Conservation (phyloP, 495 filamentous ascomycete species). For the Parathielavia appendiculata region DNA sequence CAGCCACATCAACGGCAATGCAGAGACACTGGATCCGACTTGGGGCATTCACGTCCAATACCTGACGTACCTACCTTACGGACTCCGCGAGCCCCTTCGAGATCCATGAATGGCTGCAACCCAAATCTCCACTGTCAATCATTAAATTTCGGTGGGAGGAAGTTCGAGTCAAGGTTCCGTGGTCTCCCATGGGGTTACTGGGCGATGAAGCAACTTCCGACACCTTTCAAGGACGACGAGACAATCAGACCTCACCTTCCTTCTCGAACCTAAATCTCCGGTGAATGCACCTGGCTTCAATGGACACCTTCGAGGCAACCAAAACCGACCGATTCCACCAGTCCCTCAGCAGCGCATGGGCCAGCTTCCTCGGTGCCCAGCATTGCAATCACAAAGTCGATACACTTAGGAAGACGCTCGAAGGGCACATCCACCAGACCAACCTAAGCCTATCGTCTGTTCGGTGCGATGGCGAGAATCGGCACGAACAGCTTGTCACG, state of each 20-base stretch:
- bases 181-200: too few relatives aligned
- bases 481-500: constrained; percentile 17
- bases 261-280: not conserved
- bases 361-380: constrained; percentile 26
- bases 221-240: too few relatives aligned
- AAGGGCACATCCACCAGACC: constrained; percentile 16
- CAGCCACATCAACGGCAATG: not conserved
- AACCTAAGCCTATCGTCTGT: constrained; percentile 16
- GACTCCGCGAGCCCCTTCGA: too few relatives aligned
- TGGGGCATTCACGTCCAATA: too few relatives aligned
- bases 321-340: constrained; percentile 19
- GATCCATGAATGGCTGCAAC: too few relatives aligned
- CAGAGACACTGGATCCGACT: not conserved
- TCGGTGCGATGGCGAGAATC: constrained; percentile 11
- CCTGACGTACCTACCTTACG: too few relatives aligned
- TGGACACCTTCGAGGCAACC: constrained; percentile 13
- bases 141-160: too few relatives aligned
- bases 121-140: too few relatives aligned
- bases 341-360: constrained; percentile 23
- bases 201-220: too few relatives aligned
- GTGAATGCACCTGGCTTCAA: not conserved
- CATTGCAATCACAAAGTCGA: constrained; percentile 23
- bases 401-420: constrained; percentile 18
- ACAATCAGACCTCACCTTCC: not conserved
- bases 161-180: too few relatives aligned